Conservation (phyloP, 2,329 filamentous ascomycete species). For the Fonsecaea nubica region DNA sequence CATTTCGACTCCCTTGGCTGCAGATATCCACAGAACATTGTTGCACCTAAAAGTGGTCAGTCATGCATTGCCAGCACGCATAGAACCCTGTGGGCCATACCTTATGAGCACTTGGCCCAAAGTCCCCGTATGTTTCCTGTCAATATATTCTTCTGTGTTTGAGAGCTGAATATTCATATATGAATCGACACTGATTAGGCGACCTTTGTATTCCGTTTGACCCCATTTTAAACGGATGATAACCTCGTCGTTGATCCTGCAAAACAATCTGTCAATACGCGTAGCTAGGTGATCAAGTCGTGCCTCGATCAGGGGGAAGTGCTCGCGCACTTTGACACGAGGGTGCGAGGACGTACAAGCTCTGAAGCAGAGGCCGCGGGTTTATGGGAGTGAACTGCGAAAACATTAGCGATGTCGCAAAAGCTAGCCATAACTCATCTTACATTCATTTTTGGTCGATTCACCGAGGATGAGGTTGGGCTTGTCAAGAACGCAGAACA, state of each 20-base stretch:
- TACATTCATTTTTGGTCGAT: constrained; percentile 48
- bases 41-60: constrained; percentile 67
- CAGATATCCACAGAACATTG: constrained; percentile 92
- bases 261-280: constrained; percentile 4
- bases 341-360: constrained; percentile 68
- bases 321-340: neutral
- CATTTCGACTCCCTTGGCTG: constrained; percentile 59
- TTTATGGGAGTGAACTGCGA: constrained; percentile 86
- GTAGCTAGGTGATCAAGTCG: neutral
- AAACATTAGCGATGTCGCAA: constrained; percentile 38
- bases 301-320: neutral
- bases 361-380: constrained; percentile 94
- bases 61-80: neutral
- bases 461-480: neutral
- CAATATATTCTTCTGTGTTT: constrained; percentile 89
- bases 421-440: constrained; percentile 21
- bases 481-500: neutral
- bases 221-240: constrained; percentile 97
- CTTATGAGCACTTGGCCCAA: constrained; percentile 92
- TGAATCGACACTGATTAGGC: constrained; percentile 88
- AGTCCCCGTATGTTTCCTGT: constrained; percentile 81
- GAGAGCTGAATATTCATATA: constrained; percentile 99
- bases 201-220: constrained; percentile 95
- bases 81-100: constrained; percentile 55
- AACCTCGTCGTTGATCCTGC: constrained; percentile 85